Evolutionary conservation across 78 protist genomes (phyloP).

Genomic region (Isochrysis galbana): DNA sequence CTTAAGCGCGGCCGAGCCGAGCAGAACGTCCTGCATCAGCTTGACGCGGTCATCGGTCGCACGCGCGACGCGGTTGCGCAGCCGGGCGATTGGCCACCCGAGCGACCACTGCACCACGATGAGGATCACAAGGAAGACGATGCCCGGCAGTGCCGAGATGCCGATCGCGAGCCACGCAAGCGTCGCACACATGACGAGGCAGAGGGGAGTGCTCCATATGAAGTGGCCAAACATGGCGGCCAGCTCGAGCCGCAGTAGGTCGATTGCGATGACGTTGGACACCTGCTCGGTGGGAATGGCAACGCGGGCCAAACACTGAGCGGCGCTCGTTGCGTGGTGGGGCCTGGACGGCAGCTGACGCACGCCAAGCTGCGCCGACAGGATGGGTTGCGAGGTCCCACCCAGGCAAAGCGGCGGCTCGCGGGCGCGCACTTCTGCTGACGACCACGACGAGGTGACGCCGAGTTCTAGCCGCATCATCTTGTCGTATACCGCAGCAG

Average conservation of each 20-base stretch:
- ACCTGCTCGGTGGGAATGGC: no score
- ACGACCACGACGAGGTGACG: neutral
- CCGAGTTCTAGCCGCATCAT: neutral
- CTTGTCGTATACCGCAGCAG: neutral
- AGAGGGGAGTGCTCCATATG: neutral
- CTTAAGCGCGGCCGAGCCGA: slow-evolving; percentile 49
- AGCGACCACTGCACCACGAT: neutral
- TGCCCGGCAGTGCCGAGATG: neutral
- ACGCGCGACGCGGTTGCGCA: neutral
- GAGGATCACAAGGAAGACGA: neutral
- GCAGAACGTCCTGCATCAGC: slow-evolving; percentile 55
- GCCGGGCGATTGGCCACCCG: neutral
- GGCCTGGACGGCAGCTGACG: no score
- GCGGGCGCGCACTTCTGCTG: neutral
- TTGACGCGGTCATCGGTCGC: slow-evolving; percentile 11
- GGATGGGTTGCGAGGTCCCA: no score
- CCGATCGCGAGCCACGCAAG: neutral
- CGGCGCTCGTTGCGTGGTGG: no score
- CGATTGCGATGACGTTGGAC: neutral
- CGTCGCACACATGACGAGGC: neutral
- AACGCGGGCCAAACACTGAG: no score
- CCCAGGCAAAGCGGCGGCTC: no score
- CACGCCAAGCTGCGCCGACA: no score
- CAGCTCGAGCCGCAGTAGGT: neutral
- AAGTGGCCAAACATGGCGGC: neutral